These are phyloP conservation scores for Diatrype stigma DNA, from an alignment of 2,329 filamentous ascomycete species.

Conservation along the genomic window DNA sequence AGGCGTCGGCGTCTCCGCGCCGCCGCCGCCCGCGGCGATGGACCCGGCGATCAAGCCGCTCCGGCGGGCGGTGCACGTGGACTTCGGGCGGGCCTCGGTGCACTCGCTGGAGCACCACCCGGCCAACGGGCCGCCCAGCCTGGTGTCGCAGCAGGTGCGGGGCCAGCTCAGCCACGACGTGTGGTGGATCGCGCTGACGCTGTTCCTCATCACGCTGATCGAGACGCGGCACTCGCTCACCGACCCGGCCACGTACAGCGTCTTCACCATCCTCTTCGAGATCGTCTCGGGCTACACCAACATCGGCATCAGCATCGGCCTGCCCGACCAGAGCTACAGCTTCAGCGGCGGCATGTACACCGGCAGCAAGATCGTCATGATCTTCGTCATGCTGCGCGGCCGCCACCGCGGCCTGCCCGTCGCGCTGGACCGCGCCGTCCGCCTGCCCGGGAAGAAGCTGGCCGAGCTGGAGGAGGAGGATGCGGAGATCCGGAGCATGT, in stretches of 20 bases:
- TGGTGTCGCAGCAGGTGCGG: slow-evolving; percentile 55
- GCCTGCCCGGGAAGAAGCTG: slow-evolving; percentile 29
- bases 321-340: slow-evolving; percentile 49
- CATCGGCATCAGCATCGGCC: slow-evolving; percentile 56
- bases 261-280: slow-evolving; percentile 59
- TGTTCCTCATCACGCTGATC: slow-evolving; percentile 56
- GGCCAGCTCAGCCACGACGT: slow-evolving; percentile 63
- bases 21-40: slow-evolving; percentile 13
- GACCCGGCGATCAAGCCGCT: slow-evolving; percentile 4
- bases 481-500: neutral
- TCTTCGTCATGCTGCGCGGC: slow-evolving; percentile 53
- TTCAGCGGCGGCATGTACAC: slow-evolving; percentile 51
- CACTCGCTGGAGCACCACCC: slow-evolving; percentile 15
- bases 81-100: slow-evolving; percentile 16
- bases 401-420: slow-evolving; percentile 54
- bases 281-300: slow-evolving; percentile 56
- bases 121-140: slow-evolving; percentile 26
- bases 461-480: neutral
- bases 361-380: slow-evolving; percentile 54
- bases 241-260: slow-evolving; percentile 49
- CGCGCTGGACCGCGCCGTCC: slow-evolving; percentile 50
- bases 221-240: slow-evolving; percentile 51
- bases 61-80: slow-evolving; percentile 14
- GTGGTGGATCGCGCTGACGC: slow-evolving; percentile 60
- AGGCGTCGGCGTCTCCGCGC: slow-evolving; percentile 36